phyloP scores from a whole-genome alignment of 345 rosid genomes.

The Heritiera littoralis region DNA sequence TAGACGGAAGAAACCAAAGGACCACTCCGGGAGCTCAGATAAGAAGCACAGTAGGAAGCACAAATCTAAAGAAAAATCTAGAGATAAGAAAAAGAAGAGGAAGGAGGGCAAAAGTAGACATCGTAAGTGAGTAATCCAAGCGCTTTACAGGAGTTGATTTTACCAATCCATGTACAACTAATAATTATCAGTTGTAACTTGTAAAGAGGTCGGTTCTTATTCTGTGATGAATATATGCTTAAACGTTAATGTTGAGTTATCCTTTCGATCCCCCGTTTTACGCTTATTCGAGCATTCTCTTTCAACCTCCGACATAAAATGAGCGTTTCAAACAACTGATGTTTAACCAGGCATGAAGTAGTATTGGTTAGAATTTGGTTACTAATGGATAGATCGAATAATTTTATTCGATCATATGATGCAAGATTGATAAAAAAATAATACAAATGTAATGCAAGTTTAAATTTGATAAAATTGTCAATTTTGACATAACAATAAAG shows the following conservation, averaged over 20 bases:
- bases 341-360: too few relatives aligned
- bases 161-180: not conserved
- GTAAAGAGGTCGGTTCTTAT: not conserved
- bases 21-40: conserved; percentile 34
- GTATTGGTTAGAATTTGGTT: too few relatives aligned
- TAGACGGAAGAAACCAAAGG: conserved; percentile 37
- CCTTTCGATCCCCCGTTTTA: not conserved
- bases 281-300: too few relatives aligned
- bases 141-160: not conserved
- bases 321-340: too few relatives aligned
- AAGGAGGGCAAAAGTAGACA: conserved; percentile 37
- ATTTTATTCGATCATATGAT: too few relatives aligned
- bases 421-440: too few relatives aligned
- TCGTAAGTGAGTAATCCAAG: conserved; percentile 15
- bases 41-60: conserved; percentile 52
- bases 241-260: not conserved
- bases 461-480: too few relatives aligned
- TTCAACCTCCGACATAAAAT: too few relatives aligned
- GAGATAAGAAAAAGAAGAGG: conserved; percentile 43
- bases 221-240: not conserved
- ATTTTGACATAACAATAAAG: too few relatives aligned
- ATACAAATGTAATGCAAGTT: too few relatives aligned
- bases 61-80: conserved; percentile 43
- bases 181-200: not conserved
- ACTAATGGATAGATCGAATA: too few relatives aligned